A percentile compares a stretch with the other conserved stretches of the same genome.
Conservation (phyloP, 441 rosid genomes). For the Populus hybrid region DNA sequence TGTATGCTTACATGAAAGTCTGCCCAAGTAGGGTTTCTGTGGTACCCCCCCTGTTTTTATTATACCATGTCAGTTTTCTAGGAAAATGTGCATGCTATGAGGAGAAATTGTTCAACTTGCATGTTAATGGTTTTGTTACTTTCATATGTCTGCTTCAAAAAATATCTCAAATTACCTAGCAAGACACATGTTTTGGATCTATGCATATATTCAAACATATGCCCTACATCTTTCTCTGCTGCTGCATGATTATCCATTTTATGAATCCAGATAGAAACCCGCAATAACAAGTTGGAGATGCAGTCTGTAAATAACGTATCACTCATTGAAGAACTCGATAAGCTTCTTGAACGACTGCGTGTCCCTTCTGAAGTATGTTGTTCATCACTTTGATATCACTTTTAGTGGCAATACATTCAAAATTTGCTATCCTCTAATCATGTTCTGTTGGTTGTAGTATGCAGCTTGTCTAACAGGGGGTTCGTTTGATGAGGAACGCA, state of each 20-base stretch:
- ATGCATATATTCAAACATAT: slow-evolving; percentile 2
- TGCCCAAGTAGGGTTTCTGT: slow-evolving; percentile 5
- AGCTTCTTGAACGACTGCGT: slow-evolving; percentile 76
- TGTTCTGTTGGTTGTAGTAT: slow-evolving; percentile 51
- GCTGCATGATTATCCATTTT: slow-evolving; percentile 14
- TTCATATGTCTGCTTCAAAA: neutral
- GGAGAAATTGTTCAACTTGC: neutral
- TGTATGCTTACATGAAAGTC: slow-evolving; percentile 9
- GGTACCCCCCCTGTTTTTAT: slow-evolving; percentile 13
- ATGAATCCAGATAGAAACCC: slow-evolving; percentile 83
- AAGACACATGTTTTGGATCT: neutral
- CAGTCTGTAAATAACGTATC: slow-evolving; percentile 92
- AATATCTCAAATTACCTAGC: neutral
- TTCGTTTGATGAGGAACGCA: slow-evolving; percentile 86
- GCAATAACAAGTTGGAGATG: slow-evolving; percentile 97
- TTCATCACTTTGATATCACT: slow-evolving; percentile 12
- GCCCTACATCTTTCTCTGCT: slow-evolving; percentile 12
- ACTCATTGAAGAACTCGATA: slow-evolving; percentile 94
- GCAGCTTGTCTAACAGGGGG: slow-evolving; percentile 87
- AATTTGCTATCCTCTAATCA: slow-evolving; percentile 20
- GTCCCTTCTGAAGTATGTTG: slow-evolving; percentile 87
- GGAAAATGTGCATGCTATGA: neutral
- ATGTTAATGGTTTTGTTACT: neutral
- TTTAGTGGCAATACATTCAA: slow-evolving; percentile 15
- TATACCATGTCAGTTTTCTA: neutral